These are phyloP conservation scores for Penicillium roqueforti DNA, from an alignment of 495 filamentous ascomycete species.

Conservation along the genomic window DNA sequence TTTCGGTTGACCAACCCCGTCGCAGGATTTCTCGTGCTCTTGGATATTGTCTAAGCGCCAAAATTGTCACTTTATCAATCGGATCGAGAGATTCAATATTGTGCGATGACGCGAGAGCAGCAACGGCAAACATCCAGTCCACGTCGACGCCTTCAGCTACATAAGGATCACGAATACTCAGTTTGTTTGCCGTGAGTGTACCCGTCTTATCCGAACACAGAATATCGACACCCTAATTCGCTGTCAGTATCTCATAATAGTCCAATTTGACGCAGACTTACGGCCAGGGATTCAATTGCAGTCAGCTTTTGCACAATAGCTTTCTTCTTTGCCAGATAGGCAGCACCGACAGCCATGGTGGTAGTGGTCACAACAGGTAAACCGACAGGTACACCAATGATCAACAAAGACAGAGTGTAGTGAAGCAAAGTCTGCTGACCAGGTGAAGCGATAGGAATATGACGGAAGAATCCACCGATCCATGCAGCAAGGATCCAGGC, in stretches of 20 bases:
- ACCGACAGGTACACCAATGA: slow-evolving; percentile 94
- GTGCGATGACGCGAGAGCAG: slow-evolving; percentile 67
- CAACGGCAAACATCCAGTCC: slow-evolving; percentile 74
- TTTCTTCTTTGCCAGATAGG: slow-evolving; percentile 90
- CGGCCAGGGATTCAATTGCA: slow-evolving; percentile 87
- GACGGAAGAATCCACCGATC: slow-evolving; percentile 70
- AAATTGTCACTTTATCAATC: slow-evolving; percentile 69
- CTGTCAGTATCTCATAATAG: slow-evolving; percentile 4
- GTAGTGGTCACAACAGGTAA: slow-evolving; percentile 93
- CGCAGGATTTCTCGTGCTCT: slow-evolving; percentile 60
- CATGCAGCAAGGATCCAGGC: slow-evolving; percentile 63
- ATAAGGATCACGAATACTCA: slow-evolving; percentile 67
- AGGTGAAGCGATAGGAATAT: slow-evolving; percentile 61
- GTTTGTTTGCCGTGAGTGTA: slow-evolving; percentile 65
- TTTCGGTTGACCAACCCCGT: slow-evolving; percentile 64
- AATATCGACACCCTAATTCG: slow-evolving; percentile 74
- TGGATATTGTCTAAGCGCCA: slow-evolving; percentile 63
- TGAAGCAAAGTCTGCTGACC: slow-evolving; percentile 54
- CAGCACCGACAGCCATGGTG: slow-evolving; percentile 94
- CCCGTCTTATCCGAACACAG: slow-evolving; percentile 95
- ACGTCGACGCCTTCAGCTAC: slow-evolving; percentile 67
- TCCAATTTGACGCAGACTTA: slow-evolving; percentile 21
- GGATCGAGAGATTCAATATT: slow-evolving; percentile 69
- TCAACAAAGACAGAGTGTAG: slow-evolving; percentile 70
- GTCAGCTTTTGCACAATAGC: slow-evolving; percentile 96